These are phyloP conservation scores for Pinus taeda DNA, from an alignment of 75 land plant genomes.

Conservation along the genomic window DNA sequence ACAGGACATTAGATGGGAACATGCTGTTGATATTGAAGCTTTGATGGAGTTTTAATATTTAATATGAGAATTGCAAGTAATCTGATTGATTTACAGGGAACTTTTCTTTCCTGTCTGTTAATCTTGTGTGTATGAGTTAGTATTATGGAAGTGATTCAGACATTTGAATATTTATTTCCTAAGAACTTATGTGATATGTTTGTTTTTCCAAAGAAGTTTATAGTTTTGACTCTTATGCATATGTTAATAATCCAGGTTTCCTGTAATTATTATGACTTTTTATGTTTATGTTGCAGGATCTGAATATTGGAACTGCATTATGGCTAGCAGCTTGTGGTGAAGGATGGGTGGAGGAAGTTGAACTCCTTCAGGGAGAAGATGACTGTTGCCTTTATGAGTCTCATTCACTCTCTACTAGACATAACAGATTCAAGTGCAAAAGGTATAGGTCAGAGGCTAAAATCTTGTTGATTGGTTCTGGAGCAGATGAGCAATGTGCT, in stretches of 20 bases:
- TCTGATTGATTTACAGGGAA: not conserved
- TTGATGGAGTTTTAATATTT: not conserved
- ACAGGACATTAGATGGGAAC: not conserved
- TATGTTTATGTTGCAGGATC: conserved; percentile 44
- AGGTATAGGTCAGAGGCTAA: conserved; percentile 68
- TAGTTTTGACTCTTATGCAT: not conserved
- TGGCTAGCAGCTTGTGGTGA: conserved; percentile 93
- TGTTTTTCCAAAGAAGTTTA: not conserved
- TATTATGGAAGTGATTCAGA: not conserved
- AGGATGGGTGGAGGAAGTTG: conserved; percentile 55
- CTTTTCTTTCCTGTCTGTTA: not conserved
- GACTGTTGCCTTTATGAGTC: not conserved
- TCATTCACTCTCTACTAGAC: not conserved
- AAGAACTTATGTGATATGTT: not conserved
- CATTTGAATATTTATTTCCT: not conserved
- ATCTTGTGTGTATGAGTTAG: not conserved
- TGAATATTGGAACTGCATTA: conserved; percentile 90
- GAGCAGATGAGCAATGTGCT: conserved; percentile 99
- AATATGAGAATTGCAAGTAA: not conserved
- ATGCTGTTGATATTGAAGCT: not conserved
- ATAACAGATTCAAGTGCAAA: conserved; percentile 5
- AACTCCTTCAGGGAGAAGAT: conserved; percentile 2
- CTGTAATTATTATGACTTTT: not conserved
- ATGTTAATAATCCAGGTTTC: conserved; percentile 1
- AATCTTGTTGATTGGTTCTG: conserved; percentile 85